These are phyloP conservation scores for Nemania sp. DNA, from an alignment of 2,329 filamentous ascomycete genomes.

Conservation along the genomic window DNA sequence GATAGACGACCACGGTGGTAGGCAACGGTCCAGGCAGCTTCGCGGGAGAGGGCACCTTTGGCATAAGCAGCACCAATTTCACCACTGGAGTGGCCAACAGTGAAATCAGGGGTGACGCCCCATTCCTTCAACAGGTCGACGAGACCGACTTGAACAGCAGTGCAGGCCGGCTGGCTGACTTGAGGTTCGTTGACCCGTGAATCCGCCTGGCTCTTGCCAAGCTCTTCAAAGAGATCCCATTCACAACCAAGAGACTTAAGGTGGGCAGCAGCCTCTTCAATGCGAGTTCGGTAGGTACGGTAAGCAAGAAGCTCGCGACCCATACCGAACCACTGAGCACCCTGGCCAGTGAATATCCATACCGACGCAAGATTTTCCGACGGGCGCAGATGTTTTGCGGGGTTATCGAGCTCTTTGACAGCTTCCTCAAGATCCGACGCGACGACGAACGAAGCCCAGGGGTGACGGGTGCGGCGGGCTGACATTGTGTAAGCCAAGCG, in stretches of 20 bases:
- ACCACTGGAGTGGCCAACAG: conserved; percentile 46
- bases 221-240: conserved; percentile 35
- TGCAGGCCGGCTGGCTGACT: conserved; percentile 36
- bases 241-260: conserved; percentile 33
- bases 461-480: conserved; percentile 31
- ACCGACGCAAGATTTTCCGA: conserved; percentile 29
- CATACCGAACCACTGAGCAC: conserved; percentile 40
- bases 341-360: conserved; percentile 39
- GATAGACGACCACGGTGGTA: conserved; percentile 37
- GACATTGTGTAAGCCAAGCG: conserved; percentile 33
- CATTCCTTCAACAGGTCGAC: conserved; percentile 37
- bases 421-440: conserved; percentile 31
- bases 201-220: conserved; percentile 29
- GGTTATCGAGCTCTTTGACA: conserved; percentile 27
- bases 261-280: conserved; percentile 34
- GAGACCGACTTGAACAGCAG: conserved; percentile 34
- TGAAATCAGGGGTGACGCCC: conserved; percentile 38
- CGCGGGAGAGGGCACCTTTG: conserved; percentile 42
- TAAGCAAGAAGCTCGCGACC: conserved; percentile 38
- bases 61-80: conserved; percentile 49
- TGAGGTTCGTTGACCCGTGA: conserved; percentile 38
- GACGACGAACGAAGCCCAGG: conserved; percentile 35
- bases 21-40: conserved; percentile 37
- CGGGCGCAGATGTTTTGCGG: conserved; percentile 32
- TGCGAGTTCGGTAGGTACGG: conserved; percentile 31